A percentile compares a stretch with the other conserved stretches of the same genome.
These are phyloP conservation scores for Pseudogymnoascus sp. DNA, from an alignment of 2,329 filamentous ascomycete species.

Conservation along the genomic window DNA sequence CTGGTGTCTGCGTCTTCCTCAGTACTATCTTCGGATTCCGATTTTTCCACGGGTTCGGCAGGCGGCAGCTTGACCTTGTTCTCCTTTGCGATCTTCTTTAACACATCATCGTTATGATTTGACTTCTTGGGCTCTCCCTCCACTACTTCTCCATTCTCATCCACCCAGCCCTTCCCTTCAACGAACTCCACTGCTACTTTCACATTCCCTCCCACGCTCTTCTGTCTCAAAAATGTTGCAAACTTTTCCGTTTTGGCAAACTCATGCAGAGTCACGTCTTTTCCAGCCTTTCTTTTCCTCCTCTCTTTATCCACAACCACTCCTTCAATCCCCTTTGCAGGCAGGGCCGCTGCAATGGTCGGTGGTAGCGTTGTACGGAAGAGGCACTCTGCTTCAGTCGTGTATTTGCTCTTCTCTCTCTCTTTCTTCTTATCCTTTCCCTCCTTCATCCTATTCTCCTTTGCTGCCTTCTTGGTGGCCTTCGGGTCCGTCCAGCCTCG, in stretches of 20 bases:
- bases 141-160: conserved; percentile 67
- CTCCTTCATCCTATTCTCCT: conserved; percentile 35
- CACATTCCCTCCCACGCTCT: conserved; percentile 36
- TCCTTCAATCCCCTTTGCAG: conserved; percentile 27
- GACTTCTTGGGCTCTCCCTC: conserved; percentile 39
- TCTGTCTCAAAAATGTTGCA: conserved; percentile 65
- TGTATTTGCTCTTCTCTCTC: conserved; percentile 67
- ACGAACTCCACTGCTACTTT: conserved; percentile 55
- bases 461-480: conserved; percentile 42
- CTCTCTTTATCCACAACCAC: conserved; percentile 40
- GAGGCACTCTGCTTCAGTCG: conserved; percentile 70
- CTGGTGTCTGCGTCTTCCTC: conserved; percentile 9
- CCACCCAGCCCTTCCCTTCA: conserved; percentile 82
- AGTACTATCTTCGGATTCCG: conserved; percentile 6
- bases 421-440: conserved; percentile 46
- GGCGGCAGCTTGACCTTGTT: not conserved
- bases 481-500: conserved; percentile 42
- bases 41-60: not conserved
- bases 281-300: conserved; percentile 54
- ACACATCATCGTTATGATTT: conserved; percentile 17
- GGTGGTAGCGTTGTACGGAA: conserved; percentile 76
- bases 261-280: conserved; percentile 71
- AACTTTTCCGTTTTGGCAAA: conserved; percentile 80
- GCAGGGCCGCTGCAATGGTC: conserved; percentile 35
- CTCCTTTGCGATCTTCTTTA: conserved; percentile 10